Conservation (phyloP, 73 alveolate species). For the Uronychia setigera region DNA sequence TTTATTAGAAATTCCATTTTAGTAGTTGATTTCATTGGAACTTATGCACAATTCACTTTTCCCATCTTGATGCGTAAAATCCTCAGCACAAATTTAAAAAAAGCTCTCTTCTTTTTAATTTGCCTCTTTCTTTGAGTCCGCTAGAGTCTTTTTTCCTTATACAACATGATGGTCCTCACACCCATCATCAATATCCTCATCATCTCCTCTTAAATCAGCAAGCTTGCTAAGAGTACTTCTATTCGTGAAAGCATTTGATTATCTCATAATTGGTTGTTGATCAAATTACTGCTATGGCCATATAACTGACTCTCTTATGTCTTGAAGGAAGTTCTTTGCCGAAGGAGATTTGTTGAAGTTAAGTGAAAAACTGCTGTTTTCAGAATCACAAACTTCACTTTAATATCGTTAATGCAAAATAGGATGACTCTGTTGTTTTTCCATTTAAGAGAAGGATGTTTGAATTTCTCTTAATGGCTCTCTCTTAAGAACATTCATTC, state of each 20-base stretch:
- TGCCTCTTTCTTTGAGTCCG: not conserved
- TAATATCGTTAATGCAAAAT: not conserved
- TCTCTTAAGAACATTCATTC: too few relatives aligned
- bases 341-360: too few relatives aligned
- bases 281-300: too few relatives aligned
- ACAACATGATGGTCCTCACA: not conserved
- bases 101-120: not conserved
- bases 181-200: not conserved
- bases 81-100: not conserved
- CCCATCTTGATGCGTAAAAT: not conserved
- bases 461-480: not conserved
- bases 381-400: not conserved
- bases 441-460: not conserved
- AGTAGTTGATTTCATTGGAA: not conserved
- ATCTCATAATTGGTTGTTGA: not conserved
- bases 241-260: not conserved
- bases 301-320: too few relatives aligned
- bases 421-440: not conserved
- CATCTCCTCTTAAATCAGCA: not conserved
- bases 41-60: not conserved
- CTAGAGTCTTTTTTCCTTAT: too few relatives aligned
- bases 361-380: not conserved
- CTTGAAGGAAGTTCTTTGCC: too few relatives aligned
- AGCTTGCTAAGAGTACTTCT: not conserved
- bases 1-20: not conserved